Evolutionary conservation across 140 eudicot genomes (phyloP).

Genomic region (Erigeron philadelphicus): DNA sequence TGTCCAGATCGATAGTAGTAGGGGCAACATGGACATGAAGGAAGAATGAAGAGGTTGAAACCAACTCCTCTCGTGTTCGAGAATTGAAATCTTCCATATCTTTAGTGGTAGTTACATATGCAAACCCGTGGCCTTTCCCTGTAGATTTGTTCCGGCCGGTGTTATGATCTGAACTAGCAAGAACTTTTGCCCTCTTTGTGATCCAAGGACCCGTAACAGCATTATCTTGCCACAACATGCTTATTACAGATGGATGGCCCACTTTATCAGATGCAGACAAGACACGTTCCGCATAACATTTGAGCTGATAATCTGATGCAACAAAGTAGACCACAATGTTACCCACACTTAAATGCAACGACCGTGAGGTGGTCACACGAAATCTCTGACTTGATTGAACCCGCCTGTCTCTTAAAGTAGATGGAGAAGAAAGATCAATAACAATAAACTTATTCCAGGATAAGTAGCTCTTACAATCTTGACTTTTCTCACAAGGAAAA

Average conservation of each 20-base stretch:
- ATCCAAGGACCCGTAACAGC: constrained; percentile 68
- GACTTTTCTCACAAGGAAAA: constrained; percentile 53
- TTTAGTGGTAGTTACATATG: constrained; percentile 55
- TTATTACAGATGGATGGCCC: constrained; percentile 40
- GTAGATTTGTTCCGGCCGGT: constrained; percentile 35
- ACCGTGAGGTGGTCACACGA: constrained; percentile 37
- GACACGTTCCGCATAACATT: constrained; percentile 41
- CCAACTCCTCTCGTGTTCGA: constrained; percentile 50
- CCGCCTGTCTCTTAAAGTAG: constrained; percentile 31
- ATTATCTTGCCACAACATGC: constrained; percentile 67
- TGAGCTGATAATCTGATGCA: constrained; percentile 28
- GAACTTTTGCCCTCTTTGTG: constrained; percentile 54
- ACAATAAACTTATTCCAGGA: constrained; percentile 71
- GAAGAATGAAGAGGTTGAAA: constrained; percentile 51
- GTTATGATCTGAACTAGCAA: constrained; percentile 62
- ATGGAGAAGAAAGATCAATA: constrained; percentile 52
- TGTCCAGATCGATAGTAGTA: constrained; percentile 33
- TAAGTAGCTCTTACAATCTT: constrained; percentile 35
- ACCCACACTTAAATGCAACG: constrained; percentile 49
- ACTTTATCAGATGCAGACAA: constrained; percentile 37
- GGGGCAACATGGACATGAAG: constrained; percentile 51
- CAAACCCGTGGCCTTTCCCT: constrained; percentile 54
- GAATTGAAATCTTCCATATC: constrained; percentile 47
- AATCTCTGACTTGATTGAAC: constrained; percentile 32
- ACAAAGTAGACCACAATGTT: constrained; percentile 42